Evolutionary conservation across 305 asterid genomes (phyloP).

Genomic region (Ilex paraguariensis): DNA sequence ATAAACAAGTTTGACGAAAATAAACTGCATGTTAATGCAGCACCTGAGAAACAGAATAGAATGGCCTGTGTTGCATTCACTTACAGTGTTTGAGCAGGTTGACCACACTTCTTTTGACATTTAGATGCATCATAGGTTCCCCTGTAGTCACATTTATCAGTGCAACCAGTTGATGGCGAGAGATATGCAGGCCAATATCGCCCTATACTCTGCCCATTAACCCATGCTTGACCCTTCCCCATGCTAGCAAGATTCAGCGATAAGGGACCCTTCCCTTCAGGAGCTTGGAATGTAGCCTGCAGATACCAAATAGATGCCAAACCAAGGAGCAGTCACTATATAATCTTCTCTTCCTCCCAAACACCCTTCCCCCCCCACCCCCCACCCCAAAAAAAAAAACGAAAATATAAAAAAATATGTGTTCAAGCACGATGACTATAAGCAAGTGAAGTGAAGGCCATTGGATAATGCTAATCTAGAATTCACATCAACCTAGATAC

Average conservation of each 20-base stretch:
- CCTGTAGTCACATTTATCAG: slow-evolving; percentile 62
- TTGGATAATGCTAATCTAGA: no score
- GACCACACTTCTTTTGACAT: slow-evolving; percentile 70
- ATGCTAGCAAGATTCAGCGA: slow-evolving; percentile 59
- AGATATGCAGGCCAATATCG: slow-evolving; percentile 74
- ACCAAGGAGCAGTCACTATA: no score
- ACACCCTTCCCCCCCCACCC: no score
- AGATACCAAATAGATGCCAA: slow-evolving; percentile 4
- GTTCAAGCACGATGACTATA: no score
- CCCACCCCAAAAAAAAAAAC: no score
- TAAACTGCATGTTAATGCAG: no score
- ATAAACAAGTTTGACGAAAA: neutral
- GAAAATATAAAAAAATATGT: no score
- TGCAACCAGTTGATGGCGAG: slow-evolving; percentile 72
- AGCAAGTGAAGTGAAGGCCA: no score
- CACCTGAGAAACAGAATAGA: neutral
- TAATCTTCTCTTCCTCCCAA: no score
- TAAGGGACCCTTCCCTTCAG: slow-evolving; percentile 54
- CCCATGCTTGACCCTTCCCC: slow-evolving; percentile 88
- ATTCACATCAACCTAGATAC: no score
- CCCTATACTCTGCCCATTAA: slow-evolving; percentile 63
- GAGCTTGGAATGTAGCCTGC: slow-evolving; percentile 56
- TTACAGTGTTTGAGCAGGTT: slow-evolving; percentile 76
- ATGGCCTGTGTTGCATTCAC: slow-evolving; percentile 7
- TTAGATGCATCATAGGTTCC: slow-evolving; percentile 59